These are phyloP conservation scores for Penicillium simplicissimum DNA, from an alignment of 495 filamentous ascomycete genomes.

Conservation along the genomic window DNA sequence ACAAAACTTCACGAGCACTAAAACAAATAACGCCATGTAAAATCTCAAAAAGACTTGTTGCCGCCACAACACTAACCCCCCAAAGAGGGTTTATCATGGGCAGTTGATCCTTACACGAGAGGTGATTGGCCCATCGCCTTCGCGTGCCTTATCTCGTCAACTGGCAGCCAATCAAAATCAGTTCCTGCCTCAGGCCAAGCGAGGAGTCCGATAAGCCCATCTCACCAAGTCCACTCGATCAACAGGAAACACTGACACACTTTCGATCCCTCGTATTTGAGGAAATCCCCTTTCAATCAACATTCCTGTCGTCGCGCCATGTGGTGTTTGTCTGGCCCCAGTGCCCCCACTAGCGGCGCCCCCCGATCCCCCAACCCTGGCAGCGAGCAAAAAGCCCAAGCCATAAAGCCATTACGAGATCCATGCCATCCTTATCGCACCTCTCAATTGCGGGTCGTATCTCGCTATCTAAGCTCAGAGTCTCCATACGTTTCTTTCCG, in stretches of 20 bases:
- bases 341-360: neutral
- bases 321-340: neutral
- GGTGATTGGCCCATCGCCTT: neutral
- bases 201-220: neutral
- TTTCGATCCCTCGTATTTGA: neutral
- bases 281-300: neutral
- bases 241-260: neutral
- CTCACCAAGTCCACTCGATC: neutral
- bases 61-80: too few species aligned
- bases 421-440: conserved; percentile 18
- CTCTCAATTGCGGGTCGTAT: conserved; percentile 10
- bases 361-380: neutral
- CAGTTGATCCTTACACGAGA: neutral
- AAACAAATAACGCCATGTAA: too few species aligned
- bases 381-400: neutral
- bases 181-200: neutral
- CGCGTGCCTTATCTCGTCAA: neutral
- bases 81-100: neutral
- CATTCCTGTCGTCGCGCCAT: neutral
- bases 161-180: neutral
- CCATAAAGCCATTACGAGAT: conserved; percentile 23
- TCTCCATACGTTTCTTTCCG: neutral
- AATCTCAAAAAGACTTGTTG: too few species aligned
- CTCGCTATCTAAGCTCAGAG: conserved; percentile 27
- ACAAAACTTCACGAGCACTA: too few species aligned